A percentile compares a stretch with the other conserved stretches of the same genome.
These are phyloP conservation scores for Aaosphaeria pasadenensis DNA, from an alignment of 2,329 filamentous ascomycete species.

Conservation along the genomic window DNA sequence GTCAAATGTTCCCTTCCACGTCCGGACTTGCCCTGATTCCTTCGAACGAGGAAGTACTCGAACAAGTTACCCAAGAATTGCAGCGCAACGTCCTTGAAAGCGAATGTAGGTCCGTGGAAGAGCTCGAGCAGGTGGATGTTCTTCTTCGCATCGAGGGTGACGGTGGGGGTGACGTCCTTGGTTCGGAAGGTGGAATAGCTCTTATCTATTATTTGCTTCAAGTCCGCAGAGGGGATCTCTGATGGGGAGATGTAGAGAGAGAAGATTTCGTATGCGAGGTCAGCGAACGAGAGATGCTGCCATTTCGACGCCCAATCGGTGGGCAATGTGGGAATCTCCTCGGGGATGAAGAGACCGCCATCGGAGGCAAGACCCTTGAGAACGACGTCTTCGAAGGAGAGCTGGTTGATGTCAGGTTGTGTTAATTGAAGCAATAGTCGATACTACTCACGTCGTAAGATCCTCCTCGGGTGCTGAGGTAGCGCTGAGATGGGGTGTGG, in stretches of 20 bases:
- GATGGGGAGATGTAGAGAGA: constrained; percentile 79
- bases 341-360: constrained; percentile 85
- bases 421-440: background rate
- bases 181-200: constrained; percentile 89
- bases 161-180: constrained; percentile 72
- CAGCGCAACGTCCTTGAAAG: constrained; percentile 88
- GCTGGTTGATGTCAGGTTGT: constrained; percentile 46
- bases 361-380: constrained; percentile 84
- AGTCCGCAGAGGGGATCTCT: constrained; percentile 77
- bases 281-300: constrained; percentile 74
- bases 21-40: constrained; percentile 67
- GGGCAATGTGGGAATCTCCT: constrained; percentile 68
- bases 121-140: constrained; percentile 87
- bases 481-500: constrained; percentile 57
- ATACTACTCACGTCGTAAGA: constrained; percentile 55
- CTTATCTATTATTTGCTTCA: constrained; percentile 77
- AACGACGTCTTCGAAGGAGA: constrained; percentile 89
- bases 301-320: constrained; percentile 65
- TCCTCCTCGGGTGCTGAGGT: constrained; percentile 61
- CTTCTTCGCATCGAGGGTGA: constrained; percentile 67
- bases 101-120: constrained; percentile 93
- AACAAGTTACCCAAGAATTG: constrained; percentile 97
- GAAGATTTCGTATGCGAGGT: constrained; percentile 81
- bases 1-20: constrained; percentile 55
- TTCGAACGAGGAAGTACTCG: constrained; percentile 77